phyloP scores from a whole-genome alignment of 2,329 filamentous ascomycete genomes.

The Xylaria multiplex region DNA sequence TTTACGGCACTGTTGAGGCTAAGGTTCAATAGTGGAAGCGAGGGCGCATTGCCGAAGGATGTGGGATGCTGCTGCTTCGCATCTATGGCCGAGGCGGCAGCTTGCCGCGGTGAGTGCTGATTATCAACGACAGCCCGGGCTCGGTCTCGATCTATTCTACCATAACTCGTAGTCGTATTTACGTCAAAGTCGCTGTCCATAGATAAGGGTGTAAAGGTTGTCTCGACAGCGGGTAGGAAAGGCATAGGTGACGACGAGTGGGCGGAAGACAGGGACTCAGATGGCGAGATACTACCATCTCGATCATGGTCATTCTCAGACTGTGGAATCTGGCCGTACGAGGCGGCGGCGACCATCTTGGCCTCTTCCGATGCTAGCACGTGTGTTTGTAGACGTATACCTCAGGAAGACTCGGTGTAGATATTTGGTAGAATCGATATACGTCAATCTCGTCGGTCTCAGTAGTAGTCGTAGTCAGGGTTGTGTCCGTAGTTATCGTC shows the following conservation, averaged over 20 bases:
- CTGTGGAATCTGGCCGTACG: constrained; percentile 44
- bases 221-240: constrained; percentile 43
- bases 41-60: constrained; percentile 43
- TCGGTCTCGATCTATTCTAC: constrained; percentile 13
- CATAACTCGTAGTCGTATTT: not conserved
- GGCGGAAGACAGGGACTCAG: constrained; percentile 44
- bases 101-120: constrained; percentile 33
- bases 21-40: constrained; percentile 39
- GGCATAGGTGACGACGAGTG: constrained; percentile 49
- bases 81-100: constrained; percentile 42
- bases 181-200: constrained; percentile 46
- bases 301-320: constrained; percentile 44
- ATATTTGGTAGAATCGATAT: not conserved
- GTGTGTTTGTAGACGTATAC: constrained; percentile 12
- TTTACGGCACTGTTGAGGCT: constrained; percentile 24
- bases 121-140: constrained; percentile 3
- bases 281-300: constrained; percentile 42
- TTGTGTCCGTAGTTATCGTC: no score
- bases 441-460: not conserved
- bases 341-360: constrained; percentile 42
- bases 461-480: not conserved
- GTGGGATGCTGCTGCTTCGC: constrained; percentile 48
- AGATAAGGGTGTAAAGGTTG: constrained; percentile 49
- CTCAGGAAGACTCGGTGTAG: not conserved
- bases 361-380: constrained; percentile 4